Conservation (phyloP, 2,329 filamentous ascomycete species). For the Lecanosticta acicola region DNA sequence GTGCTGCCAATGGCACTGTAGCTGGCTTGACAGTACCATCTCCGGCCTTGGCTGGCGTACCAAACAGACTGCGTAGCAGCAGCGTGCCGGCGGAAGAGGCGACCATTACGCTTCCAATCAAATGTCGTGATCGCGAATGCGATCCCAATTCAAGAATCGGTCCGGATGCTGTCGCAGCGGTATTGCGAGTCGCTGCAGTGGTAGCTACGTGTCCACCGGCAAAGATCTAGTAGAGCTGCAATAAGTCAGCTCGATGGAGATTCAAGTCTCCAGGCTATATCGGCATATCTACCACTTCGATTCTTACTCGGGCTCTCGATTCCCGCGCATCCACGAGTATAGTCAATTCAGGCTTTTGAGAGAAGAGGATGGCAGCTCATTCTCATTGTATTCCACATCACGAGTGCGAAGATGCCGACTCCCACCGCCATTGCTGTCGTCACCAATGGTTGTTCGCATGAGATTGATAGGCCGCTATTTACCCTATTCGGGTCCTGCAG, state of each 20-base stretch:
- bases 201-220: neutral
- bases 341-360: too few species aligned
- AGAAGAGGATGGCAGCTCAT: too few species aligned
- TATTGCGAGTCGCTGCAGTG: neutral
- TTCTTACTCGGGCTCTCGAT: too few species aligned
- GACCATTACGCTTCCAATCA: neutral
- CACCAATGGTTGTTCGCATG: too few species aligned
- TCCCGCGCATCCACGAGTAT: too few species aligned
- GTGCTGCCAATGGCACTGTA: constrained; percentile 8
- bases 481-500: neutral
- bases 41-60: constrained; percentile 6
- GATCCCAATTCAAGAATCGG: neutral
- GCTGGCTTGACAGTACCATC: constrained; percentile 6
- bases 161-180: too few species aligned
- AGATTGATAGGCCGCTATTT: neutral
- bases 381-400: too few species aligned
- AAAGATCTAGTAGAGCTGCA: neutral
- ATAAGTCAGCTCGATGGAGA: neutral
- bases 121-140: neutral
- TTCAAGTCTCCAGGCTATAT: too few species aligned
- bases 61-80: constrained; percentile 9
- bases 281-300: too few species aligned
- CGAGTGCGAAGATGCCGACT: too few species aligned
- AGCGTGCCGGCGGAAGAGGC: neutral
- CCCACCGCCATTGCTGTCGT: too few species aligned